phyloP scores from a whole-genome alignment of 768 basidiomycete genomes.

The Termitomyces sp. region DNA sequence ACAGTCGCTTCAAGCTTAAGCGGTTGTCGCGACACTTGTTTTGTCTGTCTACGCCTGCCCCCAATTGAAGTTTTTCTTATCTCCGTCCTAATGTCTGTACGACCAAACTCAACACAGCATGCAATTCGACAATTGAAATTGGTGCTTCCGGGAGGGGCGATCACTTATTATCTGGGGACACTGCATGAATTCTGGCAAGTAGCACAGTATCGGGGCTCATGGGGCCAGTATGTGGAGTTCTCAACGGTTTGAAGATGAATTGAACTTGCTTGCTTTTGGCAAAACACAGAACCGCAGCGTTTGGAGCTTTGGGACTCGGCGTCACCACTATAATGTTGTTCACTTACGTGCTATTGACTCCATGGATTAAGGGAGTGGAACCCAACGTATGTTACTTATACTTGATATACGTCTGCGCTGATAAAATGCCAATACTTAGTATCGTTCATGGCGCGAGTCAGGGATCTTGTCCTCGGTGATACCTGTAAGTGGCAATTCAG shows the following conservation, averaged over 20 bases:
- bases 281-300: constrained; percentile 44
- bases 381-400: constrained; percentile 53
- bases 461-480: constrained; percentile 65
- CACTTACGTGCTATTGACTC: constrained; percentile 65
- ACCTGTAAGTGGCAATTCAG: constrained; percentile 36
- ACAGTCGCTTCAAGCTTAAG: no score
- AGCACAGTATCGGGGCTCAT: constrained; percentile 34
- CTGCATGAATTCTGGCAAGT: constrained; percentile 46
- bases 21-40: not conserved
- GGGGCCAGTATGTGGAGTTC: constrained; percentile 47
- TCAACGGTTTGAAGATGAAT: not conserved
- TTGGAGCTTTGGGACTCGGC: constrained; percentile 51
- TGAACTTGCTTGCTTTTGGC: not conserved
- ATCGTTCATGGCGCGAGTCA: constrained; percentile 71
- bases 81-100: constrained; percentile 14
- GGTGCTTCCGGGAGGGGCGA: constrained; percentile 61
- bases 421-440: constrained; percentile 41
- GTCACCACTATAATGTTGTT: constrained; percentile 65
- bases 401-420: not conserved
- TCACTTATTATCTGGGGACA: constrained; percentile 63
- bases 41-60: not conserved
- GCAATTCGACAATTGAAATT: constrained; percentile 70
- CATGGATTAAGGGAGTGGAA: constrained; percentile 62
- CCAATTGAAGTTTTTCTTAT: not conserved
- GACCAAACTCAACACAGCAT: constrained; percentile 31